Percentiles rank a stretch among this genome's conserved stretches.
These are phyloP conservation scores for Omphalea diandra DNA, from an alignment of 441 rosid species.

Conservation along the genomic window DNA sequence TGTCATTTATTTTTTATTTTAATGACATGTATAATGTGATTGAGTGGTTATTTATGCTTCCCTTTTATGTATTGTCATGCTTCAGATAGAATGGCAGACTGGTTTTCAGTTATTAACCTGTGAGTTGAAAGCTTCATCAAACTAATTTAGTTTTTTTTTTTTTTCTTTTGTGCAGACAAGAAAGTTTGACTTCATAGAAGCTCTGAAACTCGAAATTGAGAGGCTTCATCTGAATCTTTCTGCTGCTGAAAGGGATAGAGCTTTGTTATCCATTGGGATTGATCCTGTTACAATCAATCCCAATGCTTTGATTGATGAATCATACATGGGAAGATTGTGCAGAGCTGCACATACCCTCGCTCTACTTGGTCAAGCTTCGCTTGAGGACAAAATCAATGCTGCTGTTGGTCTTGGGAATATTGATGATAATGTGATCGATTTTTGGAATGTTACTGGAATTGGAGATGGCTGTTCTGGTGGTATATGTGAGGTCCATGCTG, in stretches of 20 bases:
- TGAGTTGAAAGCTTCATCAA: conserved; percentile 21
- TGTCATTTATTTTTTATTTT: background rate
- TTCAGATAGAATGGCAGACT: background rate
- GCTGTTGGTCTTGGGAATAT: conserved; percentile 70
- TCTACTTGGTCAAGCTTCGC: conserved; percentile 74
- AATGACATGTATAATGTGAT: conserved; percentile 4
- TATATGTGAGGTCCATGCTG: conserved; percentile 67
- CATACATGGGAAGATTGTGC: conserved; percentile 71
- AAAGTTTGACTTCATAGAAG: conserved; percentile 65
- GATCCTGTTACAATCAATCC: conserved; percentile 98
- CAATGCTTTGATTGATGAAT: conserved; percentile 65
- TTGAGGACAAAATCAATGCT: conserved; percentile 83
- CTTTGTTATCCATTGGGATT: conserved; percentile 74
- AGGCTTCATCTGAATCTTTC: conserved; percentile 82
- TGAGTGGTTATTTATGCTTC: background rate
- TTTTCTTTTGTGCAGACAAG: conserved; percentile 77
- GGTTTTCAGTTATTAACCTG: conserved; percentile 15
- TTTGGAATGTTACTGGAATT: conserved; percentile 72
- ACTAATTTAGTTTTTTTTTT: conserved; percentile 24
- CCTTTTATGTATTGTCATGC: background rate
- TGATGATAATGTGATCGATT: conserved; percentile 60
- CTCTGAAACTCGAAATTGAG: conserved; percentile 93
- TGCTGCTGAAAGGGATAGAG: conserved; percentile 98
- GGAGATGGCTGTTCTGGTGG: conserved; percentile 68
- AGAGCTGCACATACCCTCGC: conserved; percentile 73